A percentile compares a stretch with the other conserved stretches of the same genome.
Evolutionary conservation across 2,329 filamentous ascomycete genomes (phyloP).

Genomic region (Onygenales sp.): DNA sequence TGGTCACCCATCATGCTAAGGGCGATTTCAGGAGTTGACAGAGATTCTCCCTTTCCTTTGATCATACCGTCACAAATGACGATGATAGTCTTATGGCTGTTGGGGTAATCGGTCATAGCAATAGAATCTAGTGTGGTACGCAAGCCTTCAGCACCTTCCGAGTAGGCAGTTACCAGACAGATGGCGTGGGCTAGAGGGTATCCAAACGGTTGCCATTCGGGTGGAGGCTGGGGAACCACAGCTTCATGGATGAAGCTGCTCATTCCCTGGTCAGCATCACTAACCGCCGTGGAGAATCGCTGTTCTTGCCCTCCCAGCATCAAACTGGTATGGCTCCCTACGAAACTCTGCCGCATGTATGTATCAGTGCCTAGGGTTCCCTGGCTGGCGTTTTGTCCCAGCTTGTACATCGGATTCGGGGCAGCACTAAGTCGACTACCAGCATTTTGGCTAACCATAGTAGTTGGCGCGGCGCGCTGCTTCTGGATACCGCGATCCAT

Average conservation of each 20-base stretch:
- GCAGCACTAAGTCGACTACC: slow-evolving; percentile 52
- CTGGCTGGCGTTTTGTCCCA: slow-evolving; percentile 46
- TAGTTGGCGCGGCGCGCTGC: slow-evolving; percentile 59
- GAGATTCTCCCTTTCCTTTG: slow-evolving; percentile 81
- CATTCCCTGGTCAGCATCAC: slow-evolving; percentile 66
- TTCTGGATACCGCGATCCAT: slow-evolving; percentile 53
- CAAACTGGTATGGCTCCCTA: slow-evolving; percentile 47
- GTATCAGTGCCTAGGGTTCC: slow-evolving; percentile 42
- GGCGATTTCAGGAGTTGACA: slow-evolving; percentile 82
- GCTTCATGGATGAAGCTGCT: slow-evolving; percentile 93
- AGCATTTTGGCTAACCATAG: slow-evolving; percentile 86
- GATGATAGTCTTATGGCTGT: slow-evolving; percentile 95
- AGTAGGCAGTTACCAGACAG: slow-evolving; percentile 93
- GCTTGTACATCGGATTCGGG: slow-evolving; percentile 61
- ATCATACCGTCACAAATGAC: slow-evolving; percentile 97
- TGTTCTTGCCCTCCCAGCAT: slow-evolving; percentile 45
- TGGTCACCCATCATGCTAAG: slow-evolving; percentile 93
- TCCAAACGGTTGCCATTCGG: slow-evolving; percentile 95
- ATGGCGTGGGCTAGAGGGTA: slow-evolving; percentile 90
- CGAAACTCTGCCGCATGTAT: slow-evolving; percentile 28
- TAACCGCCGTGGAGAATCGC: slow-evolving; percentile 45
- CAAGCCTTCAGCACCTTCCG: slow-evolving; percentile 85
- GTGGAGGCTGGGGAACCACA: slow-evolving; percentile 89
- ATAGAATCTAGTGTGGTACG: slow-evolving; percentile 93
- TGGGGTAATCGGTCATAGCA: slow-evolving; percentile 95